Evolutionary conservation across 441 rosid genomes (phyloP), one percentile per base, ranked within the genome.

Genomic region (Biscutella laevigata): DNA sequence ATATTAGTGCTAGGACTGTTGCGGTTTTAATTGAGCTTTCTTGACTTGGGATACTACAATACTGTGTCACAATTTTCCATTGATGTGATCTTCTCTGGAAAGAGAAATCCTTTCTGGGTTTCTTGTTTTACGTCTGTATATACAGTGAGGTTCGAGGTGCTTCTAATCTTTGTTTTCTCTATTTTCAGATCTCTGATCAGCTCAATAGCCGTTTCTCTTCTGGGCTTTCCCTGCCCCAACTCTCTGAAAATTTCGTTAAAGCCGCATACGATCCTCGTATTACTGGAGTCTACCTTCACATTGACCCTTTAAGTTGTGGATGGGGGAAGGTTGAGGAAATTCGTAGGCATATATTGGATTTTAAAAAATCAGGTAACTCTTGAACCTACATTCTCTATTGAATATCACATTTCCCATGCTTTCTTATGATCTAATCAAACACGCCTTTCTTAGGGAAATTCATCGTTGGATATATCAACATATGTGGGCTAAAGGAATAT

Each of bases 251-350:
- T 75, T 75, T 91, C 2, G 53, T 76, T 49, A 91, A 91, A 77
- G 95, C 96, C 7, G 88, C 96, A 0, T 85, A 85, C 57, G 96
- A 91, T 75, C 94, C 98, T 68, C 95, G 96, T 42, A 73, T 91
- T 55, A 74, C 82, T 26, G 98, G 95, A 61, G 48, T 83, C 29
- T 91, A 91, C 74, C 95, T 91, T 62, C 91, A 91, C 41, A 79
- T 91, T 59, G 96, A 91, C 39, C 66, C 90, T 29, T 67, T 91
- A 62, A 71, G 74, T 50, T 91, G 98, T 45, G 98, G 98, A 0
- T 91, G 98, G 98, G 98, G 80, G 21, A 91, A 87, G 62, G 95
- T 83, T 42, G 94, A 91, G 69, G 96, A 91, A 75, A 81, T 91
- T 55, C 80, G 81, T 17, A 76, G 98, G 57, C 90, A 87, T 57